Evolutionary conservation across 495 filamentous ascomycete genomes (phyloP).

Genomic region (Pseudevernia furfuracea): DNA sequence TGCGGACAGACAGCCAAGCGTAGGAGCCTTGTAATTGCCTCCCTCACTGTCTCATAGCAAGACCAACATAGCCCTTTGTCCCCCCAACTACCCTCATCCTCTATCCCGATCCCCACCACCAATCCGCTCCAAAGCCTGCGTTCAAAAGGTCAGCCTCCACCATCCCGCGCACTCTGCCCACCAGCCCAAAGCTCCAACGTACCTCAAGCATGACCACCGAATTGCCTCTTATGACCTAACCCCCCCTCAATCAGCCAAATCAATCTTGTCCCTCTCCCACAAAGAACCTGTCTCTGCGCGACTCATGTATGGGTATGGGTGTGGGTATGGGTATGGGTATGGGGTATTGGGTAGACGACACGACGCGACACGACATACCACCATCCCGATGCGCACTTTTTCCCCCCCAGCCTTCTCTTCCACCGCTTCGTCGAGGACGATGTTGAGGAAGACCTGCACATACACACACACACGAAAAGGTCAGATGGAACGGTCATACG

Average conservation of each 20-base stretch:
- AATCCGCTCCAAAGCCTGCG: constrained; percentile 27
- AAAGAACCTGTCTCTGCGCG: neutral
- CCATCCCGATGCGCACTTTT: constrained; percentile 87
- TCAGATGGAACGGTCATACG: too few species aligned
- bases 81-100: neutral
- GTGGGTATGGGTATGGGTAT: too few species aligned
- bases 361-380: constrained; percentile 72
- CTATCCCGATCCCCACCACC: constrained; percentile 24
- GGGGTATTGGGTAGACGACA: too few species aligned
- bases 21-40: neutral
- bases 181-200: constrained; percentile 6
- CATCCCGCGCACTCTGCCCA: neutral
- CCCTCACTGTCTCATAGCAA: neutral
- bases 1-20: neutral
- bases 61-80: neutral
- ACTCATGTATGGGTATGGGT: neutral
- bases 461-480: too few species aligned
- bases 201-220: constrained; percentile 95
- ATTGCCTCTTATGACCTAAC: constrained; percentile 81
- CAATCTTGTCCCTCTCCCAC: too few species aligned
- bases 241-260: neutral
- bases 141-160: neutral
- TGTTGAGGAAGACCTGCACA: constrained; percentile 94
- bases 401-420: constrained; percentile 90
- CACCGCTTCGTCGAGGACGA: constrained; percentile 95